phyloP scores from a whole-genome alignment of 1,284 basidiomycete species.

The Ceratobasidium sp. region DNA sequence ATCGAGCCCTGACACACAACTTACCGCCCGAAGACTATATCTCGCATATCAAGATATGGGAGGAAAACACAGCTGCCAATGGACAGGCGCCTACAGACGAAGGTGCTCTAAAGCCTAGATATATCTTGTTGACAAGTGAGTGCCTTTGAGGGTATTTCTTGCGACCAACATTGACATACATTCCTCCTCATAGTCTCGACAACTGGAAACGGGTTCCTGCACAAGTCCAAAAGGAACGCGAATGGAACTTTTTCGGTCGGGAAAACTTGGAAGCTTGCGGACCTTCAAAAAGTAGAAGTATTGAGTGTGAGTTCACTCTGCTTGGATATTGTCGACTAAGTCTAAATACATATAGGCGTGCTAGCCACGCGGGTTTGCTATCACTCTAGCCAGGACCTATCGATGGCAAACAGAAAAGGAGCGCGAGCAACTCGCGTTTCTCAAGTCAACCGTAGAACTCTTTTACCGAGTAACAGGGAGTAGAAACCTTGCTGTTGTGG shows the following conservation, averaged over 20 bases:
- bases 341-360: slow-evolving; percentile 22
- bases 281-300: slow-evolving; percentile 83
- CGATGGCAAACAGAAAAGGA: slow-evolving; percentile 84
- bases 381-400: slow-evolving; percentile 87
- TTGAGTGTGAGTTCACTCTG: slow-evolving; percentile 65
- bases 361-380: slow-evolving; percentile 76
- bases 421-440: slow-evolving; percentile 76
- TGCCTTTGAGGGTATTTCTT: slow-evolving; percentile 49
- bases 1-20: slow-evolving; percentile 33
- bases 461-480: slow-evolving; percentile 70
- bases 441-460: slow-evolving; percentile 74
- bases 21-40: slow-evolving; percentile 72
- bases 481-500: slow-evolving; percentile 52
- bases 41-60: slow-evolving; percentile 89
- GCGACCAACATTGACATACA: slow-evolving; percentile 28
- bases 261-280: slow-evolving; percentile 92
- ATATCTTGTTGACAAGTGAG: slow-evolving; percentile 87
- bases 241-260: slow-evolving; percentile 97
- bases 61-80: slow-evolving; percentile 62
- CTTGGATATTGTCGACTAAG: not conserved
- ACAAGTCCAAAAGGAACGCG: slow-evolving; percentile 96
- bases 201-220: slow-evolving; percentile 77
- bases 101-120: slow-evolving; percentile 80
- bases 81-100: slow-evolving; percentile 63
- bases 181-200: slow-evolving; percentile 63